A percentile compares a stretch with the other conserved stretches of the same genome.
These are phyloP conservation scores for Talaromyces sp. DNA, from an alignment of 2,329 filamentous ascomycete species.

Conservation along the genomic window DNA sequence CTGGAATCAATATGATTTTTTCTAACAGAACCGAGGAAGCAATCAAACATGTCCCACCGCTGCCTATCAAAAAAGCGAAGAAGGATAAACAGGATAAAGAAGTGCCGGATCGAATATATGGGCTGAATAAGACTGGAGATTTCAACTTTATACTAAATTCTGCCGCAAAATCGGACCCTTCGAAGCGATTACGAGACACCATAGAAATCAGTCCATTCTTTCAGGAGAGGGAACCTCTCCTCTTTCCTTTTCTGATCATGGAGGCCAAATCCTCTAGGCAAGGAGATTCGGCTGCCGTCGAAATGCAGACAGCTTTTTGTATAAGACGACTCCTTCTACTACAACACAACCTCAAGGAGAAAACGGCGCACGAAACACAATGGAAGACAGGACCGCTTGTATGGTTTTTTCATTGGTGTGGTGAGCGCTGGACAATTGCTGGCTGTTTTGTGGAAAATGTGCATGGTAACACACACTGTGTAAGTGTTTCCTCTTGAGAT, in stretches of 20 bases:
- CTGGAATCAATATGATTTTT: conserved; percentile 15
- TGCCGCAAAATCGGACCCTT: not conserved
- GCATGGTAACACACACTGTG: not conserved
- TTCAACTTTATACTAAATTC: conserved; percentile 18
- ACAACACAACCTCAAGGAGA: conserved; percentile 15
- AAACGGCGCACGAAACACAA: conserved; percentile 11
- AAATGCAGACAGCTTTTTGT: conserved; percentile 19
- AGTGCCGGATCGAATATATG: conserved; percentile 18
- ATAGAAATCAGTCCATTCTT: conserved; percentile 19
- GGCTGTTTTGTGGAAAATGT: not conserved
- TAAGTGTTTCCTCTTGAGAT: not conserved
- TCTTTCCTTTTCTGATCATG: conserved; percentile 20
- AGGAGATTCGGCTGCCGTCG: conserved; percentile 4
- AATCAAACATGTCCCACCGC: conserved; percentile 14
- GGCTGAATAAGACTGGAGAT: conserved; percentile 16
- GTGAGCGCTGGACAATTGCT: conserved; percentile 17
- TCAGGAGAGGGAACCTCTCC: conserved; percentile 15
- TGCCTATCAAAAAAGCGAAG: not conserved
- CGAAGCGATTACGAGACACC: conserved; percentile 7
- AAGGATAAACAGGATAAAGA: conserved; percentile 8
- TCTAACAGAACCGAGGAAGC: conserved; percentile 14
- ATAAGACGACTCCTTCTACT: conserved; percentile 16
- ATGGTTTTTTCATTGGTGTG: conserved; percentile 19
- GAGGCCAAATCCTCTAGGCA: conserved; percentile 19
- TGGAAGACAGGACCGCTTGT: conserved; percentile 19